These are phyloP conservation scores for Silene coronaria DNA, from an alignment of 179 eudicot species.

Conservation along the genomic window DNA sequence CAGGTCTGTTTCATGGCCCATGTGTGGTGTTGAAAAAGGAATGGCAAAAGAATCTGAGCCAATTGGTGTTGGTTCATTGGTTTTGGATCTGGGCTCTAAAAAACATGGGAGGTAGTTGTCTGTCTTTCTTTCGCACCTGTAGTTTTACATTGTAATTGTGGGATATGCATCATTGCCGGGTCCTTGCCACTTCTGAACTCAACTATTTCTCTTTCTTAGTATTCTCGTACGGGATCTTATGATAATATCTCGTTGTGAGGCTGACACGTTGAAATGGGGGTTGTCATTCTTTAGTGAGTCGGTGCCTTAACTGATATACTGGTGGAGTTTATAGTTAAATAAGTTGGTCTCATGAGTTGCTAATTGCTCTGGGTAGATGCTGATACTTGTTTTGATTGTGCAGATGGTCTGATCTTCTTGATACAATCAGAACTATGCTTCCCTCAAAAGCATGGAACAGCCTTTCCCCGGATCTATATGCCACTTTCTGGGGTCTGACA, in stretches of 20 bases:
- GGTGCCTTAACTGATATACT: background rate
- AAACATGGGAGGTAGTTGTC: slow-evolving; percentile 48
- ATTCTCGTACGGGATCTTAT: background rate
- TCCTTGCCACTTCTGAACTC: background rate
- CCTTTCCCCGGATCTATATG: slow-evolving; percentile 93
- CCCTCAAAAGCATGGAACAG: slow-evolving; percentile 98
- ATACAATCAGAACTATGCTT: slow-evolving; percentile 69
- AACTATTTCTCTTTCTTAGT: background rate
- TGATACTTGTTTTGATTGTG: slow-evolving; percentile 13
- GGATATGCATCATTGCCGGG: background rate
- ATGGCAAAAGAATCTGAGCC: slow-evolving; percentile 40
- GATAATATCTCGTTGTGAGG: background rate
- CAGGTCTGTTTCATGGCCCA: slow-evolving; percentile 69
- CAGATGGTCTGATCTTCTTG: slow-evolving; percentile 95
- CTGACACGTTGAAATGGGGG: background rate
- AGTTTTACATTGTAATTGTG: slow-evolving; percentile 1
- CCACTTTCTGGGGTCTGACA: slow-evolving; percentile 96
- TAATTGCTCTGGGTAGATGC: background rate
- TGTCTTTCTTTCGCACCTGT: background rate
- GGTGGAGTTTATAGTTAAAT: background rate
- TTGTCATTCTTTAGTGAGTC: background rate
- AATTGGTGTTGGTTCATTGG: slow-evolving; percentile 37
- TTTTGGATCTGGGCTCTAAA: slow-evolving; percentile 66
- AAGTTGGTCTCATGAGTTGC: background rate
- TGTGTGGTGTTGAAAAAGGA: slow-evolving; percentile 40